Evolutionary conservation across 345 rosid species (phyloP).

Genomic region (Sisymbrium irio): DNA sequence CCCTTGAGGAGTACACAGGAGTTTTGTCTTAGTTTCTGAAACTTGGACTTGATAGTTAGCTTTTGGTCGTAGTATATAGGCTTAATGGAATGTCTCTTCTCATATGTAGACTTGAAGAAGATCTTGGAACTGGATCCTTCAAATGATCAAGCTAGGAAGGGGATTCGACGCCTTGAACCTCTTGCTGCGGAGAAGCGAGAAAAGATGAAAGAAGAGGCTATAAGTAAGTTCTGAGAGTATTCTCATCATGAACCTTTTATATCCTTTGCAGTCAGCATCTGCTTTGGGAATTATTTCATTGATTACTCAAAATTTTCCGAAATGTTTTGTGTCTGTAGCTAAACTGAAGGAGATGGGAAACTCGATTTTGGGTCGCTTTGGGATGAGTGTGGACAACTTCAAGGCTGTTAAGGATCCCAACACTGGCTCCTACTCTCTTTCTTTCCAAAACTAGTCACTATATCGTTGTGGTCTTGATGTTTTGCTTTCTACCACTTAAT

Average conservation of each 20-base stretch:
- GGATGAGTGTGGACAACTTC: constrained; percentile 94
- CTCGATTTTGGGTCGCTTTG: constrained; percentile 76
- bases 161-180: constrained; percentile 72
- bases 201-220: constrained; percentile 98
- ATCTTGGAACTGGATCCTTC: constrained; percentile 79
- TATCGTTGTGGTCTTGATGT: constrained; percentile 1
- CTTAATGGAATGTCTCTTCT: background rate
- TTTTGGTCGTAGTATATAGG: background rate
- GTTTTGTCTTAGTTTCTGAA: background rate
- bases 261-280: background rate
- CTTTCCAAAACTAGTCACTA: constrained; percentile 49
- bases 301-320: background rate
- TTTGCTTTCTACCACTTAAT: constrained; percentile 11
- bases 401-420: constrained; percentile 95
- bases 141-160: constrained; percentile 66
- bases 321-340: constrained; percentile 39
- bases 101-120: constrained; percentile 69
- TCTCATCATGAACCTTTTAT: background rate
- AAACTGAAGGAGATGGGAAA: constrained; percentile 95
- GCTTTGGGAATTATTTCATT: background rate
- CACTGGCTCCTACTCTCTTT: constrained; percentile 85
- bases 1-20: background rate
- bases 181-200: constrained; percentile 87
- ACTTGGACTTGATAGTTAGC: background rate
- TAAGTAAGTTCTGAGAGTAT: constrained; percentile 49